These are phyloP conservation scores for Tricholomella constricta DNA, from an alignment of 768 basidiomycete species.

Conservation along the genomic window DNA sequence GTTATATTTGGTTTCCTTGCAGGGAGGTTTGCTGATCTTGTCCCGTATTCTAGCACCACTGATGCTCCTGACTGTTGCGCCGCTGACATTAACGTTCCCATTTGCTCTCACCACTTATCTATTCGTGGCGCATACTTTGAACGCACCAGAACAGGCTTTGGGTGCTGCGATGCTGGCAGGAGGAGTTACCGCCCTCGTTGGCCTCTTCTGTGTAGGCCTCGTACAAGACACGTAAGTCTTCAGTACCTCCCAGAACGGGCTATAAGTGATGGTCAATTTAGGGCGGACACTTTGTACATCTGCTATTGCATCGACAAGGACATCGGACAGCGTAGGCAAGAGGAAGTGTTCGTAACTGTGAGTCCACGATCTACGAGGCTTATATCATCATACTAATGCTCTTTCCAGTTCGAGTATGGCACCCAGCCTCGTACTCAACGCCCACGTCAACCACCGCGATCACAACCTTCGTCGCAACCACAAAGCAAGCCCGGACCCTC, in stretches of 20 bases:
- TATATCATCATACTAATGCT: background rate
- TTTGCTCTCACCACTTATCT: conserved; percentile 83
- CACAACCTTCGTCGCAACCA: conserved; percentile 11
- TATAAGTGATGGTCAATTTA: conserved; percentile 14
- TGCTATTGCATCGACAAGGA: conserved; percentile 55
- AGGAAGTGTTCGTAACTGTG: conserved; percentile 44
- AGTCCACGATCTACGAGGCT: conserved; percentile 16
- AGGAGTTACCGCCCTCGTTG: conserved; percentile 78
- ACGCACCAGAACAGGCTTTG: conserved; percentile 70
- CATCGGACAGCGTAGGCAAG: conserved; percentile 37
- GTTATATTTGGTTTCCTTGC: conserved; percentile 22
- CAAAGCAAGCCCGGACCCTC: conserved; percentile 4
- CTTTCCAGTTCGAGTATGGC: conserved; percentile 36
- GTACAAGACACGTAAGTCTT: conserved; percentile 62
- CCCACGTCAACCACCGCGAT: conserved; percentile 7
- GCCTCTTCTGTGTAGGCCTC: conserved; percentile 80
- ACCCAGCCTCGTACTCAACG: conserved; percentile 15
- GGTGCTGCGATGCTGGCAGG: conserved; percentile 77
- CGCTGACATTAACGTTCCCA: conserved; percentile 78
- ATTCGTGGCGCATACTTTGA: conserved; percentile 82
- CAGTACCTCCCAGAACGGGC: background rate
- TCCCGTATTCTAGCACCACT: conserved; percentile 49
- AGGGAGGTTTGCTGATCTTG: conserved; percentile 1
- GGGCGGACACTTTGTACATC: conserved; percentile 47
- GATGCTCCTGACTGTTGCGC: conserved; percentile 73